Conservation (phyloP, 306 rosid species). For the Pyrus communis region DNA sequence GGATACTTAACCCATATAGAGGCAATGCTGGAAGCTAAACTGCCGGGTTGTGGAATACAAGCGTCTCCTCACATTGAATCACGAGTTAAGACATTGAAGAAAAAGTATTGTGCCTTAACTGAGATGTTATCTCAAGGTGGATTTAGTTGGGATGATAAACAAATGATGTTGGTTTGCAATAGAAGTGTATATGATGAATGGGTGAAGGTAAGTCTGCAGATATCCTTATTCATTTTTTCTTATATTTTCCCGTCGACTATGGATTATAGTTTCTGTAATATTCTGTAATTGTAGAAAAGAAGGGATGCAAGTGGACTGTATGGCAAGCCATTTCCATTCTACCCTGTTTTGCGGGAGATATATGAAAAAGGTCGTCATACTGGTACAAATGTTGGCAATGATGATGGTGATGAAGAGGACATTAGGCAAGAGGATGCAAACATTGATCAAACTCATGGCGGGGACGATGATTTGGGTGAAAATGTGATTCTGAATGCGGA, state of each 20-base stretch:
- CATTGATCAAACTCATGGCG: not conserved
- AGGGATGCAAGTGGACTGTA: conserved; percentile 4
- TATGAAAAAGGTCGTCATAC: not conserved
- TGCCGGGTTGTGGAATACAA: conserved; percentile 9
- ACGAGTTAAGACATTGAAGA: conserved; percentile 13
- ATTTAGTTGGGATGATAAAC: conserved; percentile 6
- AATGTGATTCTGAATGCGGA: not conserved
- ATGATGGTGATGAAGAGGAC: conserved; percentile 7
- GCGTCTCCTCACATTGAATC: conserved; percentile 10
- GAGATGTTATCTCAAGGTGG: not conserved
- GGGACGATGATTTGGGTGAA: not conserved
- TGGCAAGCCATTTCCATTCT: conserved; percentile 3
- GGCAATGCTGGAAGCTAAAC: conserved; percentile 5
- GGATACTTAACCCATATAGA: conserved; percentile 6
- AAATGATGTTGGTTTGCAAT: not conserved
- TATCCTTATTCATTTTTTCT: not conserved
- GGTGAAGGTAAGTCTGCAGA: not conserved
- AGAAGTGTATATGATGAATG: conserved; percentile 1
- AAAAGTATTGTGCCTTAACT: not conserved
- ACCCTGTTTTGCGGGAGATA: not conserved
- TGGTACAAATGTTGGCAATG: not conserved
- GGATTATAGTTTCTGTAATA: not conserved
- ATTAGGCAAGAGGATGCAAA: not conserved
- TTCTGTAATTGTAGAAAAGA: not conserved
- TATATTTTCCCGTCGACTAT: not conserved